Evolutionary conservation across 176 grass and related monocot species (phyloP), one percentile per base, ranked within the genome.

Genomic region (Saccharum spontaneum): DNA sequence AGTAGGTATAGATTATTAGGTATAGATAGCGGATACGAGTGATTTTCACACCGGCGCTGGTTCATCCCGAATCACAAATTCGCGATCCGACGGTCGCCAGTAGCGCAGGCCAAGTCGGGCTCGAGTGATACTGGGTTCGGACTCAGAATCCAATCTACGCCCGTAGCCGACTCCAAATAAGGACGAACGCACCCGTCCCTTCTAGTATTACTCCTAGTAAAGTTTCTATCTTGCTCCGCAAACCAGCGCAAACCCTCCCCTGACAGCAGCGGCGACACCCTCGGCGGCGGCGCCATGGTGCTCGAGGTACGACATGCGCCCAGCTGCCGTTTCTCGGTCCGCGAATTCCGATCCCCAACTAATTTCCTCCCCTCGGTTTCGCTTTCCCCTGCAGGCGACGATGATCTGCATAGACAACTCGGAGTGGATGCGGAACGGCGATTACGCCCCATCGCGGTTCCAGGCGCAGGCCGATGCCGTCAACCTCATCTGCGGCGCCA

Each of bases 351-450:
- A 63, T 83, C 80, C 59, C 38, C 28, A 11, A 66, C 41, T 54
- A 22, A 74, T 39, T 28, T 17, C 31, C 1, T 62, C 59, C 65
- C 74, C 69, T 63, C 67, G 22, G 59, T 20, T 74, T 77, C 23
- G 70, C 69, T 83, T 77, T 28, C 62, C 79, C 30, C 18, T 54
- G 78, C 88, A 99, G 97, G 94, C 97, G 78, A 99, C 97, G 30
- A 99, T 99, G 90, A 99, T 99, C 89, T 96, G 93, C 83, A 91
- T 99, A 67, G 97, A 99, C 81, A 99, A 99, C 75, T 99, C 97
- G 33, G 97, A 99, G 92, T 99, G 97, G 97, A 99, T 97, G 97
- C 86, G 97, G 77, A 99, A 99, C 79, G 97, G 97, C 79, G 97
- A 99, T 71, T 99, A 97, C 77, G 22, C 81, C 63, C 97, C 97